Percentiles rank a stretch among this genome's conserved stretches.
phyloP scores from a whole-genome alignment of 495 filamentous ascomycete genomes.

The Lasiosphaeris hirsuta region DNA sequence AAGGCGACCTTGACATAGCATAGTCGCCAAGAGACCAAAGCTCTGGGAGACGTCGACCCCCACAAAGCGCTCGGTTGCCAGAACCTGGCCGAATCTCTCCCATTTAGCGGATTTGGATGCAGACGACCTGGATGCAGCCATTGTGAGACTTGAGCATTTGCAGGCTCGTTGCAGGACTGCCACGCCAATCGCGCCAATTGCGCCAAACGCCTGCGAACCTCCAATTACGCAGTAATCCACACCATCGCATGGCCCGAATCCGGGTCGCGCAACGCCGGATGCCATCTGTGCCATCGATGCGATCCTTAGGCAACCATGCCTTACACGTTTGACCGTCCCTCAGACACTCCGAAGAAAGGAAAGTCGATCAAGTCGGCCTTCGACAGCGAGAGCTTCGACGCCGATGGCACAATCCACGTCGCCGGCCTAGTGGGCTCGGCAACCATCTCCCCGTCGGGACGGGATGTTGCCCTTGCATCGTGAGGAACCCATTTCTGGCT shows the following conservation, averaged over 20 bases:
- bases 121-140: no score
- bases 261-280: slow-evolving; percentile 3
- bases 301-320: slow-evolving; percentile 32
- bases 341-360: slow-evolving; percentile 43
- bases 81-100: no score
- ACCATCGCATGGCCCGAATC: slow-evolving; percentile 4
- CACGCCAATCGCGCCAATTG: no score
- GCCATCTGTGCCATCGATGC: background rate
- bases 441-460: slow-evolving; percentile 86
- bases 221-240: no score
- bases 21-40: no score
- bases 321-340: slow-evolving; percentile 35
- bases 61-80: no score
- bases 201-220: no score
- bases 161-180: no score
- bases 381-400: slow-evolving; percentile 82
- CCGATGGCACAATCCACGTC: slow-evolving; percentile 79
- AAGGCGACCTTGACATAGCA: no score
- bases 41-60: no score
- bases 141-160: no score
- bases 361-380: slow-evolving; percentile 63
- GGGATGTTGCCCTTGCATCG: slow-evolving; percentile 90
- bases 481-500: slow-evolving; percentile 38
- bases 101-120: no score
- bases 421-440: slow-evolving; percentile 60